Percentiles rank a stretch among this genome's conserved stretches.
phyloP scores from a whole-genome alignment of 768 basidiomycete species.

The Asterophora parasitica region DNA sequence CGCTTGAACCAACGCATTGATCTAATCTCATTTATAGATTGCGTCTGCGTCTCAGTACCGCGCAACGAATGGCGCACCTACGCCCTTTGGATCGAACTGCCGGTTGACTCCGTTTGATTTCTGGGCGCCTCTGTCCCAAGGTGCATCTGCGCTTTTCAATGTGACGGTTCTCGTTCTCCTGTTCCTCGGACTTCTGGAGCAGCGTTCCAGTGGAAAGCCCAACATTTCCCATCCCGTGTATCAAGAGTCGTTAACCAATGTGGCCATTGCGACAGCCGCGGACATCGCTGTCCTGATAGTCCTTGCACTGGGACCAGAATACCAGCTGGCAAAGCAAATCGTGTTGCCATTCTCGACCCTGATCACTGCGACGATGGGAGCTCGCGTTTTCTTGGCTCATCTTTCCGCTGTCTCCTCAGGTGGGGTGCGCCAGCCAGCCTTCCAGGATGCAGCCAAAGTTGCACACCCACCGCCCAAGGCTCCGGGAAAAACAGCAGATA shows the following conservation, averaged over 20 bases:
- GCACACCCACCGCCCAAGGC: no score
- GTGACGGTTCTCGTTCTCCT: conserved; percentile 5
- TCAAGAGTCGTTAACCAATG: conserved; percentile 3
- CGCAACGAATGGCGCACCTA: conserved; percentile 1
- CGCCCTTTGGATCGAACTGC: conserved; percentile 14
- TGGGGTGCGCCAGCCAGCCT: no score
- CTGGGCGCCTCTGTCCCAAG: conserved; percentile 9
- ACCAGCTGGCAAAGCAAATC: conserved; percentile 8
- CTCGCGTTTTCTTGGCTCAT: conserved; percentile 10
- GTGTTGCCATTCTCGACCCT: conserved; percentile 7
- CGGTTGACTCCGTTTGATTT: not conserved
- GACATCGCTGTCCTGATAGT: conserved; percentile 6
- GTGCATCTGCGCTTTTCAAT: conserved; percentile 9
- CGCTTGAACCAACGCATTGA: no score
- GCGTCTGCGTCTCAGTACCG: conserved; percentile 8
- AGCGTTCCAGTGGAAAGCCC: conserved; percentile 2
- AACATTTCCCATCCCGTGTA: not conserved
- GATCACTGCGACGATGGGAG: conserved; percentile 12
- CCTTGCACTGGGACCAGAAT: conserved; percentile 1
- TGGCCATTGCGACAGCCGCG: conserved; percentile 6
- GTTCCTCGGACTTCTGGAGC: conserved; percentile 5
- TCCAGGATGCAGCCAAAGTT: no score
- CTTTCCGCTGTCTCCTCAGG: no score
- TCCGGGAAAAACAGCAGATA: no score
- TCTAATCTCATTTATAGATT: not conserved